Percentiles rank a stretch among this genome's conserved stretches.
These are phyloP conservation scores for Austroboletus olivaceoglutinosus DNA, from an alignment of 1,284 basidiomycete genomes.

Conservation along the genomic window DNA sequence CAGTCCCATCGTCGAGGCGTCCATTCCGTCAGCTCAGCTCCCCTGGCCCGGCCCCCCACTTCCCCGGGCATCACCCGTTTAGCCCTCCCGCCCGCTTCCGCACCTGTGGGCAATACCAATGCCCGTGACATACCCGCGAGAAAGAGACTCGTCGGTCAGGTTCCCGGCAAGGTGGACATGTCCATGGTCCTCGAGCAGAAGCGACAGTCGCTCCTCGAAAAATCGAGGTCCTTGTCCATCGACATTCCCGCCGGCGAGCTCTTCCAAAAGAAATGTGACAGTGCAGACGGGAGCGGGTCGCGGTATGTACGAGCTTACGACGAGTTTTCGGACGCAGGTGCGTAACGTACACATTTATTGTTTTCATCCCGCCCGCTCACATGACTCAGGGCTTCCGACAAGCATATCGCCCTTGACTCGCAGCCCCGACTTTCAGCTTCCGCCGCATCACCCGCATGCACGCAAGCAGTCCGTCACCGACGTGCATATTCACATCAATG, in stretches of 20 bases:
- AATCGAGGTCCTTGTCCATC: constrained; percentile 56
- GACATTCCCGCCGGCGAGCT: constrained; percentile 48
- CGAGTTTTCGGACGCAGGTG: constrained; percentile 28
- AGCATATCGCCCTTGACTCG: constrained; percentile 46
- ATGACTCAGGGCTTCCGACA: constrained; percentile 6
- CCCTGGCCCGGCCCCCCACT: constrained; percentile 71
- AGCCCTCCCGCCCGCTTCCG: constrained; percentile 21
- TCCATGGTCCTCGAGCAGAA: constrained; percentile 29
- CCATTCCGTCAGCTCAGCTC: constrained; percentile 75
- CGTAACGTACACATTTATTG: neutral
- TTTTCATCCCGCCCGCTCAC: constrained; percentile 6
- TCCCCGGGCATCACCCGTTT: constrained; percentile 66
- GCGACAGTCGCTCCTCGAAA: constrained; percentile 35
- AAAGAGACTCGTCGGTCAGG: constrained; percentile 30
- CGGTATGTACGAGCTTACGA: constrained; percentile 32
- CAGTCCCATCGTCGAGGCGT: constrained; percentile 60
- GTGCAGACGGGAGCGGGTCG: constrained; percentile 4
- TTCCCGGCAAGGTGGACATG: constrained; percentile 24
- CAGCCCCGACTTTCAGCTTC: constrained; percentile 50
- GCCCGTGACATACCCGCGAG: constrained; percentile 23
- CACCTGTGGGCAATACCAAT: constrained; percentile 16
- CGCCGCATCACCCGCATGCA: constrained; percentile 70
- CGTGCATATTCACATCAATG: constrained; percentile 45
- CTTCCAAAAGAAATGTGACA: constrained; percentile 17
- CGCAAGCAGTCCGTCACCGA: constrained; percentile 70